phyloP scores from a whole-genome alignment of 345 rosid genomes.

The Gossypium longicalyx region DNA sequence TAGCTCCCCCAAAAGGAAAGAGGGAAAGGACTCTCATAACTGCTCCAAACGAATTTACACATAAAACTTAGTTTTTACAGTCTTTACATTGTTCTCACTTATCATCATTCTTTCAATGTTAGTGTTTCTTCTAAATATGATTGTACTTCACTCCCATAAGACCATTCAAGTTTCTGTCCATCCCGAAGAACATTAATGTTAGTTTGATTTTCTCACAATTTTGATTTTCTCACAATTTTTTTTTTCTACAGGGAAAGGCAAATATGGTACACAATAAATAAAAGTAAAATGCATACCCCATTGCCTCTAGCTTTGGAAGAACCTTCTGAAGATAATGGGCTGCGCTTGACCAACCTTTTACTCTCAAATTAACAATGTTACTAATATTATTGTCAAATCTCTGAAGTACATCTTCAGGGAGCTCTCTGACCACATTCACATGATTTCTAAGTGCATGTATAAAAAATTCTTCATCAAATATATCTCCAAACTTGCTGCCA shows the following conservation, averaged over 20 bases:
- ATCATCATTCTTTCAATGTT: background rate
- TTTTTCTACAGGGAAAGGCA: background rate
- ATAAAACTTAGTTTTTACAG: background rate
- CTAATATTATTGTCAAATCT: constrained; percentile 80
- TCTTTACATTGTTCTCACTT: background rate
- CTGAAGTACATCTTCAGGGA: constrained; percentile 79
- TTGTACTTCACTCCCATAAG: background rate
- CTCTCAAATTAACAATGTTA: constrained; percentile 85
- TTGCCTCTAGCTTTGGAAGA: constrained; percentile 66
- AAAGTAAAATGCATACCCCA: constrained; percentile 44
- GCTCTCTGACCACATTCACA: constrained; percentile 68
- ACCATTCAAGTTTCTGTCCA: background rate
- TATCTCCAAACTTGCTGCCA: constrained; percentile 84
- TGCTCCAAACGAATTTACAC: background rate
- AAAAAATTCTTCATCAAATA: constrained; percentile 93
- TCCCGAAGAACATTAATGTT: background rate
- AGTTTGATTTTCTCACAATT: background rate
- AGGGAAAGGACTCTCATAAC: background rate
- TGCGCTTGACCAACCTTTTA: constrained; percentile 89
- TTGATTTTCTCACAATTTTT: background rate
- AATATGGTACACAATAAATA: background rate
- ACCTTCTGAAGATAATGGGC: constrained; percentile 86
- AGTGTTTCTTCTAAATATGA: background rate
- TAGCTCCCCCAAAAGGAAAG: constrained; percentile 1
- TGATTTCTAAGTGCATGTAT: constrained; percentile 65